Evolutionary conservation across 2,329 filamentous ascomycete genomes (phyloP).

Genomic region (Exophiala dermatitidis): DNA sequence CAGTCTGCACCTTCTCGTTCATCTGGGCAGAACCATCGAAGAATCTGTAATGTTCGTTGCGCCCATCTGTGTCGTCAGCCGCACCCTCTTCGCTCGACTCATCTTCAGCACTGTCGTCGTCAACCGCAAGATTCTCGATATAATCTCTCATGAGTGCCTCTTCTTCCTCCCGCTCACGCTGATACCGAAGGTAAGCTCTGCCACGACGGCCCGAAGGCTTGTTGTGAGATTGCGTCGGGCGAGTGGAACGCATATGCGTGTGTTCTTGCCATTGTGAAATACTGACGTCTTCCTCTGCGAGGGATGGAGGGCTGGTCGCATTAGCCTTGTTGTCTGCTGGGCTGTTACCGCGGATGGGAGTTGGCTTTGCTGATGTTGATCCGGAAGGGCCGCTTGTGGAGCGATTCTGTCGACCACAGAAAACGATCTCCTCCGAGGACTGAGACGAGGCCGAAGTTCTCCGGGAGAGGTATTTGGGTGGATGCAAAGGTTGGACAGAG

Average conservation of each 20-base stretch:
- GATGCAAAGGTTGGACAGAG: neutral
- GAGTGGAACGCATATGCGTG: neutral
- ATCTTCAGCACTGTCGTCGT: constrained; percentile 25
- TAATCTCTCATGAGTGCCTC: constrained; percentile 61
- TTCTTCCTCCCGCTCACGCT: constrained; percentile 36
- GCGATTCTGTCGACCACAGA: constrained; percentile 16
- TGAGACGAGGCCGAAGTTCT: constrained; percentile 18
- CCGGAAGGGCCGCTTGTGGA: neutral
- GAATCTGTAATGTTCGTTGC: constrained; percentile 24
- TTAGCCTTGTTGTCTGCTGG: neutral
- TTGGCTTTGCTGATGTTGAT: neutral
- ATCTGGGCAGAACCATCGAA: constrained; percentile 36
- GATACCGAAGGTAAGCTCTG: neutral
- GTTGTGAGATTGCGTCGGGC: neutral
- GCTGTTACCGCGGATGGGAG: neutral
- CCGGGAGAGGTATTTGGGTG: neutral
- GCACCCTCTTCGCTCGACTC: constrained; percentile 31
- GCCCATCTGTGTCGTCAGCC: constrained; percentile 27
- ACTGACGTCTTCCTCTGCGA: neutral
- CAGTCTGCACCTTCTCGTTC: constrained; percentile 32
- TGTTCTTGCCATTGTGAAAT: neutral
- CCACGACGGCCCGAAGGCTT: constrained; percentile 3
- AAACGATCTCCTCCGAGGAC: constrained; percentile 25
- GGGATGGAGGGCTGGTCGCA: neutral
- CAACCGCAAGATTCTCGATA: constrained; percentile 41